Evolutionary conservation across 164 flowering plant genomes (phyloP), one percentile per base, ranked within the genome.

Genomic region (Berberis vulgaris): DNA sequence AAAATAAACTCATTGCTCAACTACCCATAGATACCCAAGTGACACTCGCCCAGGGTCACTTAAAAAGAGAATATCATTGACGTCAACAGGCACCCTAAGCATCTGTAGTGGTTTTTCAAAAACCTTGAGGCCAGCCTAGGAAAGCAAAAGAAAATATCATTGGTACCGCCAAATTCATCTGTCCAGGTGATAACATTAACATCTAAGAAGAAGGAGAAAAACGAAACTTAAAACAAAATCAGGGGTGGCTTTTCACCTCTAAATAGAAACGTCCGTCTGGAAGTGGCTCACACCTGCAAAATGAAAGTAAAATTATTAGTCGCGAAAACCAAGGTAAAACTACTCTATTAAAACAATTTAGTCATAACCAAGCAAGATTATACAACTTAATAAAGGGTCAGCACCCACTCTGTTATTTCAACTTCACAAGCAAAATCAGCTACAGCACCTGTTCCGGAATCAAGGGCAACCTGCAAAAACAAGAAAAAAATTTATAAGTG

Each of bases 351-450:
- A 44, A 12, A 64, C 1, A n/a, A 43, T 41, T 11, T 7, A 61
- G 45, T 49, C 7, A 11, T 52, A 3, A 57, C 40, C 40, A 45
- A 10, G 60, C 5, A 52, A 52, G n/a, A 52, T 1, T 52, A 12
- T 7, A 10, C 4, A 52, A 52, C 13, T 52, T 10, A 52, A 52
- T 7, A 52, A 4, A 45, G 45, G 49, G 10, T 40, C 60, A 74
- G 69, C 56, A 83, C 88, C 39, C 77, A 94, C 99, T 94, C 96
- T 5, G 91, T 86, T 52, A 94, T 87, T 78, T 94, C 97, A 76
- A 91, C 96, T 81, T 94, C 97, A 80, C 99, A 91, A 54, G 89
- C 97, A 82, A 80, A 78, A 67, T 94, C 96, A 73, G 93, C 90
- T 59, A 87, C 46, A 2, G 86, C 80, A 70, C 92, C 95, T 61